These are phyloP conservation scores for Bipolaris gigantea DNA, from an alignment of 2,329 filamentous ascomycete species.

Conservation along the genomic window DNA sequence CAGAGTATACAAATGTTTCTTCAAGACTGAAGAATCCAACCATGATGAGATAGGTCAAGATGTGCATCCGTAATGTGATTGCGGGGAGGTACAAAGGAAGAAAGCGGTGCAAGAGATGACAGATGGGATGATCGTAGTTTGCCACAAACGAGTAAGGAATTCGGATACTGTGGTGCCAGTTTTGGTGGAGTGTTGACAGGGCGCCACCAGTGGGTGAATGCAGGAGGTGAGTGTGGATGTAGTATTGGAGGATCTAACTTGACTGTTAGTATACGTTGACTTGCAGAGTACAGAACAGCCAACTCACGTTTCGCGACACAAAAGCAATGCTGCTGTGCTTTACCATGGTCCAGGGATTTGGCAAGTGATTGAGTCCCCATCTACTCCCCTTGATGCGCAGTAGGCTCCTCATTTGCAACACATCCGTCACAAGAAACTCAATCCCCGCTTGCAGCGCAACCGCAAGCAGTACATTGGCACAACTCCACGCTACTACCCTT, in stretches of 20 bases:
- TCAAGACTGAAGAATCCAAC: constrained; percentile 65
- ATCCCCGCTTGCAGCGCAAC: constrained; percentile 58
- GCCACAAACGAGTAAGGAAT: constrained; percentile 65
- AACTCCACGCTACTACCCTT: constrained; percentile 56
- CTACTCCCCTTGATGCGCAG: constrained; percentile 62
- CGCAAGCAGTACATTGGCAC: constrained; percentile 59
- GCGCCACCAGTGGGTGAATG: constrained; percentile 53
- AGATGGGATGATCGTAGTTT: constrained; percentile 68
- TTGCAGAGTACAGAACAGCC: neutral
- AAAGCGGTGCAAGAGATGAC: constrained; percentile 65
- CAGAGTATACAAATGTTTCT: constrained; percentile 67
- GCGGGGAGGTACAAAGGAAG: constrained; percentile 68
- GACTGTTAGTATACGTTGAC: constrained; percentile 13
- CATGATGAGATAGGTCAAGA: constrained; percentile 71
- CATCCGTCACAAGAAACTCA: constrained; percentile 58
- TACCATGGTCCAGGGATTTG: constrained; percentile 63
- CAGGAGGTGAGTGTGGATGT: constrained; percentile 71
- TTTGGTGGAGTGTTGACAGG: constrained; percentile 48
- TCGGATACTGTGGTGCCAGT: constrained; percentile 61
- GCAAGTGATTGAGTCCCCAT: constrained; percentile 63
- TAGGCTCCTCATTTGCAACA: constrained; percentile 58
- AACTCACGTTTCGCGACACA: constrained; percentile 59
- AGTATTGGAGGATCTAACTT: constrained; percentile 65
- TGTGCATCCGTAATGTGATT: constrained; percentile 66
- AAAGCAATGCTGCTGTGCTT: constrained; percentile 59